Evolutionary conservation across 1,284 basidiomycete species (phyloP).

Genomic region (Violaceomyces palustris): DNA sequence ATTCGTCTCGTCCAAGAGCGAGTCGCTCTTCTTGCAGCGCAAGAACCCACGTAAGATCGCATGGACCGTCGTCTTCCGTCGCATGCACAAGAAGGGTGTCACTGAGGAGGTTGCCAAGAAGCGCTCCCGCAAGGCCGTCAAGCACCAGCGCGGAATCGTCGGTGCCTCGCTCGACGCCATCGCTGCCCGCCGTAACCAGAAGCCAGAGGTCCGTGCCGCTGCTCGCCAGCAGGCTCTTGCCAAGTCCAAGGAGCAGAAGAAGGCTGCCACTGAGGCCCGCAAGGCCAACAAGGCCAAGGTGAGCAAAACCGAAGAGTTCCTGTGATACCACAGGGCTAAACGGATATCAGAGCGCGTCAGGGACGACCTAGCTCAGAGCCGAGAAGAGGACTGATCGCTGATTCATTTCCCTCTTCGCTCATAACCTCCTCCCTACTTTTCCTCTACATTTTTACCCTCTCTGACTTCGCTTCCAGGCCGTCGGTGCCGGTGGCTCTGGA

Average conservation of each 20-base stretch:
- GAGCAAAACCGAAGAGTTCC: constrained; percentile 35
- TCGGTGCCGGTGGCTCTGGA: constrained; percentile 54
- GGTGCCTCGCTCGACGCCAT: constrained; percentile 90
- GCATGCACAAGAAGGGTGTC: constrained; percentile 99
- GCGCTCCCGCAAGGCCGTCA: constrained; percentile 91
- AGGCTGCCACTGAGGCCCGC: constrained; percentile 56
- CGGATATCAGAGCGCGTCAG: constrained; percentile 1
- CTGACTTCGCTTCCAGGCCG: no score
- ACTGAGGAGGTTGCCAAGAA: constrained; percentile 99
- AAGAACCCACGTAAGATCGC: constrained; percentile 99
- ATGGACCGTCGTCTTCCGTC: constrained; percentile 93
- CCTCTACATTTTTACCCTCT: no score
- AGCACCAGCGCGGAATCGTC: constrained; percentile 96
- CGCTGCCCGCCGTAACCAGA: constrained; percentile 71
- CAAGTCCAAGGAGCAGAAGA: constrained; percentile 86
- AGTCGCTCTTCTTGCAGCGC: constrained; percentile 96
- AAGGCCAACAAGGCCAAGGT: constrained; percentile 63
- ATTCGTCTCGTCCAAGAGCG: constrained; percentile 58
- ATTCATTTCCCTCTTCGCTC: no score
- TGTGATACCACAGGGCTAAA: background rate
- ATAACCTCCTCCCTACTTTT: no score
- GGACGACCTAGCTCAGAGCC: no score
- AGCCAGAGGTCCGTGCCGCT: constrained; percentile 75
- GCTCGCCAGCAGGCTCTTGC: constrained; percentile 82
- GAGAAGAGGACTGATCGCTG: no score